Evolutionary conservation across 1,284 basidiomycete genomes (phyloP).

Genomic region (Tilletia walkeri): DNA sequence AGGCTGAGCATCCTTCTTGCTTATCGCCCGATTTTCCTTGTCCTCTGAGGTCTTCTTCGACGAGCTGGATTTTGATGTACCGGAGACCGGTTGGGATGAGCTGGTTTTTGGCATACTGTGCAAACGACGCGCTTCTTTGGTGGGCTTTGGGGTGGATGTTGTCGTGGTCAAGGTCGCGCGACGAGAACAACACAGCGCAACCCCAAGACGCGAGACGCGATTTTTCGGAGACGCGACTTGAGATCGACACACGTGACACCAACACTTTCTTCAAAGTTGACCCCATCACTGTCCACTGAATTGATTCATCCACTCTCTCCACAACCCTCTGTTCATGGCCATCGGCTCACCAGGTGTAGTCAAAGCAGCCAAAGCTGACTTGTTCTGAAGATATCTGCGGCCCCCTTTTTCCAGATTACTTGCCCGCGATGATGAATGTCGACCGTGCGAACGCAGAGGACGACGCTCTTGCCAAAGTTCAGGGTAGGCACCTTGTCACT

Average conservation of each 20-base stretch:
- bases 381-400: too few species aligned
- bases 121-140: too few species aligned
- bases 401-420: too few species aligned
- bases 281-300: neutral
- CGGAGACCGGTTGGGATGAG: too few species aligned
- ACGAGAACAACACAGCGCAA: too few species aligned
- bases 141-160: too few species aligned
- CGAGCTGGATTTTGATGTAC: neutral
- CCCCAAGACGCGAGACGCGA: too few species aligned
- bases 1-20: constrained; percentile 1
- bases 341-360: too few species aligned
- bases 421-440: too few species aligned
- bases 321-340: too few species aligned
- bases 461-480: neutral
- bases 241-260: neutral
- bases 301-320: neutral
- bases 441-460: neutral
- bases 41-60: neutral
- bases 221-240: constrained; percentile 2
- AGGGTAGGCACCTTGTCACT: constrained; percentile 3
- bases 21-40: neutral
- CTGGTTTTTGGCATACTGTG: neutral
- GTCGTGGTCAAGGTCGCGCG: too few species aligned
- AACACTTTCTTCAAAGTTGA: neutral
- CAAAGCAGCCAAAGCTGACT: too few species aligned